Base-by-base conservation (phyloP, 371 early-diverging fungal genomes). In the Capillidium rhysosporum region DNA sequence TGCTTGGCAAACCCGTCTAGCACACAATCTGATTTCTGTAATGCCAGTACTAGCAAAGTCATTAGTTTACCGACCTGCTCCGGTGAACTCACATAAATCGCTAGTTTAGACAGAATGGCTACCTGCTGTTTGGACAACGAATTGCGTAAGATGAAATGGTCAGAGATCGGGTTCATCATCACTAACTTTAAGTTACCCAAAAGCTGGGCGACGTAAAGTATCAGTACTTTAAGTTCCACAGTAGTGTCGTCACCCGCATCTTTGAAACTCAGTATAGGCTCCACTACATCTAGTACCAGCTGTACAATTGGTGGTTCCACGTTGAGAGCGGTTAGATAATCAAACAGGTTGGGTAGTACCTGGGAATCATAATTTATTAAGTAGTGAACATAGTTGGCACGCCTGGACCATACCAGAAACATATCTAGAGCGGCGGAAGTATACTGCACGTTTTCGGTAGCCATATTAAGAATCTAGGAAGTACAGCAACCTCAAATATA, bases 1-100 rank as follows among this genome's bases (percentile, higher is more conserved):
- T 71, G 73, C 69, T 95, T 94, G 30, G 80, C 79, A 43, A 69
- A 63, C 65, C 91, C 91, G 0, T 85, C 77, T 1, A 94, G 80
- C 0, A 70, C 53, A 31, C 76, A 67, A 48, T 70, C 62, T 20
- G 80, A 74, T 52, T 80, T 80, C 54, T 76, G 77, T 39, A 92
- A 63, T 59, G 77, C 77, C 21, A 94, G 95, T 46, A 87, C 56
- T 58, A 97, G 58, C n/a, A 93, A 69, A 9, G 79, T 78, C 23
- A 91, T 63, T 34, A 93, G 65, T 46, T 69, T 67, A 40, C 66
- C 62, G 2, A 84, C 82, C 53, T 77, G 76, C 25, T 74, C 71
- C 26, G 79, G 73, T 47, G 73, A 63, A 40, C 77, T 72, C 20
- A 89, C 84, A 56, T 76, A 80, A 21, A 69, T 64, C 0, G 92